These are phyloP conservation scores for Pouteria glomerata DNA, from an alignment of 148 eudicot species.

Conservation along the genomic window DNA sequence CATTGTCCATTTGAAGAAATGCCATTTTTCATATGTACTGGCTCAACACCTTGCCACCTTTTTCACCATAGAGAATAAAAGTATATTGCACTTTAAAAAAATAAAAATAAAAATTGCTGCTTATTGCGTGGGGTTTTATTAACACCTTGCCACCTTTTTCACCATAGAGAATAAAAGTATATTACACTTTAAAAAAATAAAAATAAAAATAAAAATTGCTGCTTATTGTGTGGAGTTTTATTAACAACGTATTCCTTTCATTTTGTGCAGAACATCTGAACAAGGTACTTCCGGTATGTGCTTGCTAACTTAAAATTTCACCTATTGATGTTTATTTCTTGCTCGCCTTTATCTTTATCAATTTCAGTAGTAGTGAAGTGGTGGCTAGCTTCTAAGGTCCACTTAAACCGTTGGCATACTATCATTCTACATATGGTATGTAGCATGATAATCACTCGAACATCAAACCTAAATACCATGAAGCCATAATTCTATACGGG, in stretches of 20 bases:
- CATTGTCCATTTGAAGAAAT: slow-evolving; percentile 1
- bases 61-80: not conserved
- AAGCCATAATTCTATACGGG: not conserved
- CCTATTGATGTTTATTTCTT: slow-evolving; percentile 1
- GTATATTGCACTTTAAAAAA: no score
- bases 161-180: not conserved
- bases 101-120: no score
- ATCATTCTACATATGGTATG: no score
- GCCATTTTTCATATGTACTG: not conserved
- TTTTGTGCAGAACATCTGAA: slow-evolving; percentile 75
- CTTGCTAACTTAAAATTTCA: not conserved
- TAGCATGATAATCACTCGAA: not conserved
- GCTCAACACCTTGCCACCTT: not conserved
- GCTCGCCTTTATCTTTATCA: not conserved
- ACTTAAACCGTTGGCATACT: not conserved
- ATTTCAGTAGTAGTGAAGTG: no score
- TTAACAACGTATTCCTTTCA: slow-evolving; percentile 11
- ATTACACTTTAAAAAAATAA: no score
- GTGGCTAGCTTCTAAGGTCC: not conserved
- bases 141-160: not conserved
- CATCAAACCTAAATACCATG: not conserved
- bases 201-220: no score
- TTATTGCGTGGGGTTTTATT: no score
- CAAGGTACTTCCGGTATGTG: slow-evolving; percentile 80
- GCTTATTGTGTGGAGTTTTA: no score